Evolutionary conservation across 352 stramenopile species (phyloP), one percentile per base, ranked within the genome.

Genomic region (Thalassiosira exigua): DNA sequence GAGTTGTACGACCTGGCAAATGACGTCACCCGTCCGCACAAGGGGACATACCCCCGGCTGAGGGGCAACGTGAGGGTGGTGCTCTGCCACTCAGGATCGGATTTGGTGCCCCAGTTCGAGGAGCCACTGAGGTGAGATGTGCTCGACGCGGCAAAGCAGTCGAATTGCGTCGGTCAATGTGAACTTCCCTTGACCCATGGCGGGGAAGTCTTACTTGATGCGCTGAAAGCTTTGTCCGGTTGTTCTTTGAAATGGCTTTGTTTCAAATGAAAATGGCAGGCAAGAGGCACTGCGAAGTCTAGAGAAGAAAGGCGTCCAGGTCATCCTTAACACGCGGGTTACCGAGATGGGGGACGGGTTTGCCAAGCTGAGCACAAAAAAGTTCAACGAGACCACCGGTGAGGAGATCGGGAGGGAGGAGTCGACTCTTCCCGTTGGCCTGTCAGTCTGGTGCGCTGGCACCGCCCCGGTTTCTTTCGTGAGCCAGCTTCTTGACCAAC

Each of bases 101-200:
- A 87, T n/a, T 60, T 94, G 19, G 65, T 94, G 9, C 86, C 86
- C 21, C 82, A 89, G 65, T 92, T 94, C 65, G 86, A 93, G 14
- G 29, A 71, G 30, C 26, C 57, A 17, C 56, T 90, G 1, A 44
- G 36, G 36, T 44, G 36, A 44, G 36, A 44, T 44, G 7, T 44
- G n/a, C n/a, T n/a, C n/a, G n/a, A n/a, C n/a, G n/a, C n/a, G n/a
- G n/a, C n/a, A n/a, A n/a, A n/a, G n/a, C n/a, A n/a, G n/a, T n/a
- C n/a, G n/a, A n/a, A n/a, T n/a, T n/a, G n/a, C n/a, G n/a, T n/a
- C n/a, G n/a, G n/a, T n/a, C n/a, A n/a, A n/a, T n/a, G n/a, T n/a
- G n/a, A n/a, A n/a, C n/a, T n/a, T n/a, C n/a, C n/a, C n/a, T n/a
- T n/a, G n/a, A n/a, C n/a, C n/a, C n/a, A n/a, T n/a, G n/a, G n/a